Evolutionary conservation across 768 basidiomycete genomes (phyloP).

Genomic region (Tylopilus plumbeoviolaceoides): DNA sequence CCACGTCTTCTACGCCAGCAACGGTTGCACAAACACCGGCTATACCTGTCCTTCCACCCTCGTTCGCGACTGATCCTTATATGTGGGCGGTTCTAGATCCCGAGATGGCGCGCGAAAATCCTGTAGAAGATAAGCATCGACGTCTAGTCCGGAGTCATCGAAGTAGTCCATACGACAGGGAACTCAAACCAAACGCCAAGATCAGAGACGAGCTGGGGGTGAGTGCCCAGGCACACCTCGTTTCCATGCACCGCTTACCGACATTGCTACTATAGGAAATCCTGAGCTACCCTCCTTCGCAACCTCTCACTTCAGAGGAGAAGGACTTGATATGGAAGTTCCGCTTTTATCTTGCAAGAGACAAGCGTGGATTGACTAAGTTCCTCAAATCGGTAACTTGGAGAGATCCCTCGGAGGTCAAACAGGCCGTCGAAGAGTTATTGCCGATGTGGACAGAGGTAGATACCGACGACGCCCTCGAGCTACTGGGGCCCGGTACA

Average conservation of each 20-base stretch:
- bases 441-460: slow-evolving; percentile 97
- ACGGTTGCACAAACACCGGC: slow-evolving; percentile 40
- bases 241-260: neutral
- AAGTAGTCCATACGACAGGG: slow-evolving; percentile 90
- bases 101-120: slow-evolving; percentile 88
- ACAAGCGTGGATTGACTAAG: slow-evolving; percentile 93
- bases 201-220: slow-evolving; percentile 91
- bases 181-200: slow-evolving; percentile 95
- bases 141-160: slow-evolving; percentile 91
- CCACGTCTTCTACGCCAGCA: slow-evolving; percentile 40
- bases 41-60: slow-evolving; percentile 38
- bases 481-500: slow-evolving; percentile 85
- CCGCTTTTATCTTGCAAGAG: slow-evolving; percentile 92
- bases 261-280: slow-evolving; percentile 57
- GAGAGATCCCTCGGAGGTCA: slow-evolving; percentile 94
- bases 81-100: slow-evolving; percentile 91
- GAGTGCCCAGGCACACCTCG: slow-evolving; percentile 22
- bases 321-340: slow-evolving; percentile 99
- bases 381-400: slow-evolving; percentile 98
- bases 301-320: slow-evolving; percentile 81
- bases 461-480: slow-evolving; percentile 94
- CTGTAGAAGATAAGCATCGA: slow-evolving; percentile 96
- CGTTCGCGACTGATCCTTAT: slow-evolving; percentile 60
- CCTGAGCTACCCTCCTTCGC: slow-evolving; percentile 87
- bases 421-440: slow-evolving; percentile 95